Percentiles rank a stretch among this genome's conserved stretches.
These are phyloP conservation scores for Cymodocea nodosa DNA, from an alignment of 116 monocot species.

Conservation along the genomic window DNA sequence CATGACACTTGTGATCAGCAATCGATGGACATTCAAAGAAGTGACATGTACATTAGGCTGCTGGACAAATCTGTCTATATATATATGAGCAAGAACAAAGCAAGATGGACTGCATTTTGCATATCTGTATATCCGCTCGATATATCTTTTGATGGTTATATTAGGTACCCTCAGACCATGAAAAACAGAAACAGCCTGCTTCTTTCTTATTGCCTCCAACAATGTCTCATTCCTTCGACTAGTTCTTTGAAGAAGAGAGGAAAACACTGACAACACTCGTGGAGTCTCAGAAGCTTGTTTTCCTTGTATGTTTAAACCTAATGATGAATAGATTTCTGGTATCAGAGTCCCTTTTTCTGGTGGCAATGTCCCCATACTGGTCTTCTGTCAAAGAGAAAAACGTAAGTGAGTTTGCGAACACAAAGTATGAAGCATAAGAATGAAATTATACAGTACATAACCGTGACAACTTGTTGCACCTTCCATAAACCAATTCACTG, in stretches of 20 bases:
- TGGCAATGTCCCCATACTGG: conserved; percentile 20
- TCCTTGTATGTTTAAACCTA: conserved; percentile 34
- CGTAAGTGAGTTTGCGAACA: no score
- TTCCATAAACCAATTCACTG: no score
- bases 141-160: conserved; percentile 35
- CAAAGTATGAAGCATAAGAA: no score
- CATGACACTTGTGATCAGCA: conserved; percentile 49
- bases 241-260: conserved; percentile 32
- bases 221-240: conserved; percentile 41
- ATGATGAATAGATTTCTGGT: conserved; percentile 28
- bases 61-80: conserved; percentile 55
- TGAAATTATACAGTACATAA: no score
- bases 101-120: conserved; percentile 71
- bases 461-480: no score
- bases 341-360: conserved; percentile 7
- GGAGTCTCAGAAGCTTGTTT: conserved; percentile 31
- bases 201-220: conserved; percentile 17
- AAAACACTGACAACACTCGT: conserved; percentile 32
- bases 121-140: conserved; percentile 67
- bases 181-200: conserved; percentile 32
- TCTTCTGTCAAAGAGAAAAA: neutral
- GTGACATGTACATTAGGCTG: conserved; percentile 34
- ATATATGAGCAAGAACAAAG: conserved; percentile 56
- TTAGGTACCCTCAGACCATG: conserved; percentile 52
- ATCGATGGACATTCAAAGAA: conserved; percentile 56